A percentile compares a stretch with the other conserved stretches of the same genome.
These are phyloP conservation scores for Eragrostis curvula DNA, from an alignment of 176 grass and related monocot species.

Conservation along the genomic window DNA sequence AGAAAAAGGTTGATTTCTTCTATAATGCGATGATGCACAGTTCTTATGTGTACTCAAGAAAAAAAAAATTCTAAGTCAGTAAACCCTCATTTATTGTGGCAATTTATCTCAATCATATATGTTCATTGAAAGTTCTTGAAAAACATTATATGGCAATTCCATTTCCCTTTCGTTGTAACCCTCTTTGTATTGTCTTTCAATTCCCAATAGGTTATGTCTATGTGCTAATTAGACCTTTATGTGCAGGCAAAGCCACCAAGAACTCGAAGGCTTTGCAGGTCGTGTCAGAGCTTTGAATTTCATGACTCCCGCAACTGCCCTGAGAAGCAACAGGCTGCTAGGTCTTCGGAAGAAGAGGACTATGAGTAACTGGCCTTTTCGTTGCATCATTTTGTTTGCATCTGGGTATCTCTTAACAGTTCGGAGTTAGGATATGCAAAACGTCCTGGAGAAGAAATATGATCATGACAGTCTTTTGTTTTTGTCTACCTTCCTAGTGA, in stretches of 20 bases:
- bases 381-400: neutral
- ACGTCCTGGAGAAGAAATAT: neutral
- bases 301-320: conserved; percentile 28
- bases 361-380: neutral
- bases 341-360: conserved; percentile 17
- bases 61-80: neutral
- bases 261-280: conserved; percentile 21
- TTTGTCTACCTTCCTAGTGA: neutral
- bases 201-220: neutral
- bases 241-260: conserved; percentile 21
- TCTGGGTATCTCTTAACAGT: neutral
- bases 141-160: neutral
- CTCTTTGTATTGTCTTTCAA: neutral
- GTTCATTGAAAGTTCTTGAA: too few species aligned
- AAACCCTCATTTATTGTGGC: neutral
- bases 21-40: too few species aligned
- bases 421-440: neutral
- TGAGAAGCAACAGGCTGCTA: neutral
- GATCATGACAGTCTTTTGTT: neutral
- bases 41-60: too few species aligned
- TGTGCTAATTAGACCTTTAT: neutral
- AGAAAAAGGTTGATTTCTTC: neutral
- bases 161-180: neutral
- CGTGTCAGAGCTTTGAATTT: neutral
- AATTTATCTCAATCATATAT: too few species aligned